Evolutionary conservation across 495 filamentous ascomycete species (phyloP).

Genomic region (Geoglossum glabrum): DNA sequence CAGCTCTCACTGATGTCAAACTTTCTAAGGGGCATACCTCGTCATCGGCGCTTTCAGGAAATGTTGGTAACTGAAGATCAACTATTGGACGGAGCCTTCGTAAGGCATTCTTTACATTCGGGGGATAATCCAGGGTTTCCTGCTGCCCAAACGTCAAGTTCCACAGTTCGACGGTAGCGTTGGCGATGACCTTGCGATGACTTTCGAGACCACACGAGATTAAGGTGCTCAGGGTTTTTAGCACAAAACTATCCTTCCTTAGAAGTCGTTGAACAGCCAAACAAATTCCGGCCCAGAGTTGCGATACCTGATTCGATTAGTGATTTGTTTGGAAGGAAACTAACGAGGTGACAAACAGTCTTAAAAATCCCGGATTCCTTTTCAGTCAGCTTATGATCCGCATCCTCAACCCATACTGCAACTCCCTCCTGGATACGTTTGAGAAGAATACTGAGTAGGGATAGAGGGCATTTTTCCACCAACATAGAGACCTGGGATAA

Average conservation of each 20-base stretch:
- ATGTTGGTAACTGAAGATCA: conserved; percentile 26
- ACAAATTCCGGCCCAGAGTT: not conserved
- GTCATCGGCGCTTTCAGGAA: conserved; percentile 20
- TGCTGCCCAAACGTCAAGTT: conserved; percentile 33
- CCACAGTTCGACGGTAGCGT: conserved; percentile 29
- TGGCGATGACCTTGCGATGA: not conserved
- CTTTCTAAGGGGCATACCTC: conserved; percentile 13
- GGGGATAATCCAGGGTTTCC: conserved; percentile 24
- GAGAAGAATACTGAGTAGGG: conserved; percentile 20
- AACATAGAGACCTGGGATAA: conserved; percentile 17
- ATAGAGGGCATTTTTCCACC: conserved; percentile 18
- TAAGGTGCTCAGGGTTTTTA: not conserved
- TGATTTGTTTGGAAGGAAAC: not conserved
- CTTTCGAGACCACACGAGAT: conserved; percentile 4
- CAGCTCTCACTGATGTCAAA: not conserved
- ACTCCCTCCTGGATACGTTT: conserved; percentile 37
- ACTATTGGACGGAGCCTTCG: conserved; percentile 24
- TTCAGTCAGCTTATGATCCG: conserved; percentile 17
- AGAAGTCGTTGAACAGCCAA: not conserved
- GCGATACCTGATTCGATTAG: not conserved
- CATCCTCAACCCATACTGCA: conserved; percentile 39
- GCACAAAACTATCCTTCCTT: not conserved
- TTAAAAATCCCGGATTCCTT: conserved; percentile 4
- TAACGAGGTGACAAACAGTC: conserved; percentile 7
- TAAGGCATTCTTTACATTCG: conserved; percentile 26